Evolutionary conservation across 306 rosid species (phyloP), one percentile per base, ranked within the genome.

Genomic region (Coriaria nepalensis): DNA sequence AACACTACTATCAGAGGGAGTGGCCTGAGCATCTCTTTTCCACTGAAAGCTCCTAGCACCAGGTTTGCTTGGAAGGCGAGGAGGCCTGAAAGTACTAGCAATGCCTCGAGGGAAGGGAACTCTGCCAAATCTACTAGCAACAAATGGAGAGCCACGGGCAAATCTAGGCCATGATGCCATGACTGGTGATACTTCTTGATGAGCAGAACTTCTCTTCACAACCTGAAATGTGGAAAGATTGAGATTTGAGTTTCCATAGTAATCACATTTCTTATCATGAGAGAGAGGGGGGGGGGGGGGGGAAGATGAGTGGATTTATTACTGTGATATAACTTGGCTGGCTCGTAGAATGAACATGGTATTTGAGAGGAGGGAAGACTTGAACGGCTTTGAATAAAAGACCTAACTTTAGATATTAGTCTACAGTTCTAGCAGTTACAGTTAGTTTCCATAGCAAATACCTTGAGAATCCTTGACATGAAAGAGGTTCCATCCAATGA

Each of bases 401-500:
- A 20, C 29, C 29, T 20, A 20, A 20, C 1, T 20, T 20, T 20
- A 20, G 29, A 20, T 20, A 20, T 20, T 20, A 20, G 3, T 20
- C 29, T n/a, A 9, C 10, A 33, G 41, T n/a, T 29, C 13, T 9
- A n/a, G n/a, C n/a, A n/a, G n/a, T n/a, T n/a, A n/a, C n/a, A n/a
- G n/a, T n/a, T 49, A 13, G 35, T 40, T 29, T 46, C 42, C 5
- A n/a, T 8, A 42, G 59, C 42, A 4, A 40, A 40, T 85, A 90
- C 98, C 98, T 92, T 92, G 42, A 92, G 94, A 59, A 92, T 74
- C 40, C 98, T 71, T 15, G 98, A 85, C 98, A 92, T 67, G 53
- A 82, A 92, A 40, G 96, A 92, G 38, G 94, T 85, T 36, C 95
- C 86, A 56, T 92, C 95, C 47, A 92, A 68, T 69, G 98, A 75